These are phyloP conservation scores for Lachancea dasiensis DNA, from an alignment of 805 yeast species.

Conservation along the genomic window DNA sequence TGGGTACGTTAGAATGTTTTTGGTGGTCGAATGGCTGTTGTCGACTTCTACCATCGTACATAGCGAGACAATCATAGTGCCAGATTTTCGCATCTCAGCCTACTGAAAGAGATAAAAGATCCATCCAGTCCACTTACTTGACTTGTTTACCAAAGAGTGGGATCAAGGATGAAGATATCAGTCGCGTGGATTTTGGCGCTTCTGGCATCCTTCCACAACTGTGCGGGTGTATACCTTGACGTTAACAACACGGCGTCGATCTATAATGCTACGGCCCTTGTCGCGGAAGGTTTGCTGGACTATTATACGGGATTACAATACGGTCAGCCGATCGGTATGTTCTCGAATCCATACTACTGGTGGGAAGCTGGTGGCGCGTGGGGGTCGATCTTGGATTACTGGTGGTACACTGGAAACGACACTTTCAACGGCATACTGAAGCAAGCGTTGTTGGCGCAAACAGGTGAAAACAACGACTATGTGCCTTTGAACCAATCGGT, in stretches of 20 bases:
- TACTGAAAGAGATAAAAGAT: too few species aligned
- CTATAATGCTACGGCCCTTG: slow-evolving; percentile 47
- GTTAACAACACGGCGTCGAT: slow-evolving; percentile 29
- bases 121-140: too few species aligned
- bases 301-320: slow-evolving; percentile 63
- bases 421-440: slow-evolving; percentile 53
- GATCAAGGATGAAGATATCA: slow-evolving; percentile 5
- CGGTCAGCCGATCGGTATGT: slow-evolving; percentile 86
- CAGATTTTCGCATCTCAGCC: too few species aligned
- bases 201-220: slow-evolving; percentile 2
- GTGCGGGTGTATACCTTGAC: slow-evolving; percentile 22
- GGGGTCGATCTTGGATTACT: slow-evolving; percentile 61
- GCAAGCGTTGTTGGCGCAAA: slow-evolving; percentile 42
- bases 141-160: too few species aligned
- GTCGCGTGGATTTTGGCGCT: slow-evolving; percentile 2
- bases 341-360: slow-evolving; percentile 90
- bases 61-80: too few species aligned
- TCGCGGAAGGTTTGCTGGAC: slow-evolving; percentile 71
- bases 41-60: too few species aligned
- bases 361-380: slow-evolving; percentile 88
- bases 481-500: slow-evolving; percentile 58
- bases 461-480: slow-evolving; percentile 45
- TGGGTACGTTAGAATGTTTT: too few species aligned
- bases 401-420: slow-evolving; percentile 62
- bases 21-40: too few species aligned